A percentile compares a stretch with the other conserved stretches of the same genome.
These are phyloP conservation scores for Camellia japonica DNA, from an alignment of 148 eudicot species.

Conservation along the genomic window DNA sequence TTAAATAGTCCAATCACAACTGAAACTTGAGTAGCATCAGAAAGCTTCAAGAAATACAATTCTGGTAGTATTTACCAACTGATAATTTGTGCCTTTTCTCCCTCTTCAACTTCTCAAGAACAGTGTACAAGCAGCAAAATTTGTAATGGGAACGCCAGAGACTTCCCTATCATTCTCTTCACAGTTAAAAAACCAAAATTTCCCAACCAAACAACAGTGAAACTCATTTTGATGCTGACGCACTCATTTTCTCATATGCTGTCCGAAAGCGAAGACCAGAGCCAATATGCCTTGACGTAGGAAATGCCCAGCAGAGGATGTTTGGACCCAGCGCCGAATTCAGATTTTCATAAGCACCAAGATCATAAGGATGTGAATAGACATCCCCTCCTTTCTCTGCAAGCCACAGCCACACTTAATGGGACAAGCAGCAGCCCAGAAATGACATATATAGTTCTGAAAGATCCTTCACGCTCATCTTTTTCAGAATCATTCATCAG, in stretches of 20 bases:
- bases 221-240: conserved; percentile 24
- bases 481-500: conserved; percentile 44
- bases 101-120: not conserved
- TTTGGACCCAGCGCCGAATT: conserved; percentile 83
- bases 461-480: conserved; percentile 57
- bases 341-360: conserved; percentile 78
- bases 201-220: conserved; percentile 6
- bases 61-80: not conserved
- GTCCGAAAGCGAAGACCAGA: conserved; percentile 77
- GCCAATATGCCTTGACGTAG: conserved; percentile 59
- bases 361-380: conserved; percentile 90
- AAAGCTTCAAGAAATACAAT: not conserved
- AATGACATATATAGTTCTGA: conserved; percentile 62
- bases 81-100: not conserved
- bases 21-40: no score
- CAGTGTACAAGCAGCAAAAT: not conserved
- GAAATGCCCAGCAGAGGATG: conserved; percentile 66
- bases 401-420: conserved; percentile 83
- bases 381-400: conserved; percentile 95
- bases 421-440: conserved; percentile 72
- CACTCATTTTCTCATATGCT: conserved; percentile 43
- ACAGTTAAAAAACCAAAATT: not conserved
- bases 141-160: conserved; percentile 6
- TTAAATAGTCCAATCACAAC: no score
- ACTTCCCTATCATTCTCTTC: not conserved